phyloP scores from a whole-genome alignment of 2,329 filamentous ascomycete species.

The Xylaria sp. region DNA sequence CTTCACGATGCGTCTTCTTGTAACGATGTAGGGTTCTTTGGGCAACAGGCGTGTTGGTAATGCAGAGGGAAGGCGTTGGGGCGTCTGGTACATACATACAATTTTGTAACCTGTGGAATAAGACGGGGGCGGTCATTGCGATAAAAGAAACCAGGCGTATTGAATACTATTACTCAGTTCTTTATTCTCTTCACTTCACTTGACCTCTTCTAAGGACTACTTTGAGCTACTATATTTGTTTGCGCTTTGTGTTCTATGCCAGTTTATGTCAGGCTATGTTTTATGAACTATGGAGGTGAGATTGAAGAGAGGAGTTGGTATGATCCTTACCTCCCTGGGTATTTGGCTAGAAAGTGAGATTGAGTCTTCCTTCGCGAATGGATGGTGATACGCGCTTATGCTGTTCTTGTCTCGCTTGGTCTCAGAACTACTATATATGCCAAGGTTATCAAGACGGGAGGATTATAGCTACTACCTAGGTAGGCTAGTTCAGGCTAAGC shows the following conservation, averaged over 20 bases:
- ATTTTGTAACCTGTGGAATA: slow-evolving; percentile 2
- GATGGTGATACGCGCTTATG: no score
- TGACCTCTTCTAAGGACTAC: background rate
- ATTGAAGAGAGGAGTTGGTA: background rate
- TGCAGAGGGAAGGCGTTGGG: slow-evolving; percentile 18
- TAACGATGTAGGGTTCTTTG: slow-evolving; percentile 4
- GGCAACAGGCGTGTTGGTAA: slow-evolving; percentile 14
- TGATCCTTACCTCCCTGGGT: background rate
- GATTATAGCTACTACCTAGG: no score
- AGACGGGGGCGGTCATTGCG: slow-evolving; percentile 13
- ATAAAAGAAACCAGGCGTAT: slow-evolving; percentile 19
- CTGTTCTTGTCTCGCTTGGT: no score
- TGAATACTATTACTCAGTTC: slow-evolving; percentile 17
- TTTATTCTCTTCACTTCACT: background rate
- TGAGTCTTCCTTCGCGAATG: background rate
- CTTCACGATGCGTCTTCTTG: background rate
- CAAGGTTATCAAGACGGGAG: no score
- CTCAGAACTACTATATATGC: background rate
- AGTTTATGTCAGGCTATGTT: background rate
- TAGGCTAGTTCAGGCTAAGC: no score
- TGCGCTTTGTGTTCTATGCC: no score
- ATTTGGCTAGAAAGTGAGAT: background rate
- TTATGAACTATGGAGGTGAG: background rate
- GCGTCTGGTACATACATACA: slow-evolving; percentile 7
- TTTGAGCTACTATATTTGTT: no score